Evolutionary conservation across 768 basidiomycete species (phyloP).

Genomic region (Suillus variegatus): DNA sequence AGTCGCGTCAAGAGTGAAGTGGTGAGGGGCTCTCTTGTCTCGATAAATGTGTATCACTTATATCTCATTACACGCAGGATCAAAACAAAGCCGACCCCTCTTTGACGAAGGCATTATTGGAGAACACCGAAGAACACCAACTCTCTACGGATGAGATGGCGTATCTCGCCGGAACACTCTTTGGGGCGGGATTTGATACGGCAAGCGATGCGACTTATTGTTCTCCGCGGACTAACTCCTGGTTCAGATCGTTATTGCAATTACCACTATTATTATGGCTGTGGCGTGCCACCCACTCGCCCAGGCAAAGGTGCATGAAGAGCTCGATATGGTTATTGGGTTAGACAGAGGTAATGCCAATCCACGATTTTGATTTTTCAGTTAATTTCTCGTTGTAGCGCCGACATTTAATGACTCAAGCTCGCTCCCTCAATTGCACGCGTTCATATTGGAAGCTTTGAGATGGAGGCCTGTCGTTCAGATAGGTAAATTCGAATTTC

Average conservation of each 20-base stretch:
- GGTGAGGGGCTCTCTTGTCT: slow-evolving; percentile 25
- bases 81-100: slow-evolving; percentile 20
- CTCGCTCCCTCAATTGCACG: slow-evolving; percentile 8
- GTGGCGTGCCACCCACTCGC: too few species aligned
- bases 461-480: too few species aligned
- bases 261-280: too few species aligned
- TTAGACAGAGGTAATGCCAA: not conserved
- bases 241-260: too few species aligned
- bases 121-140: slow-evolving; percentile 46
- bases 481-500: slow-evolving; percentile 20
- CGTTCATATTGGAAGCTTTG: too few species aligned
- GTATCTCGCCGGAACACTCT: not conserved
- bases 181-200: not conserved
- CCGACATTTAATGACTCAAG: not conserved
- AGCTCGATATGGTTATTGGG: too few species aligned
- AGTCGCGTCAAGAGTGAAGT: slow-evolving; percentile 42
- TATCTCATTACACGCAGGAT: slow-evolving; percentile 6
- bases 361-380: not conserved
- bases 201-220: too few species aligned
- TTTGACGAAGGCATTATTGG: slow-evolving; percentile 55
- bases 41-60: not conserved
- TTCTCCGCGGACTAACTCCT: too few species aligned
- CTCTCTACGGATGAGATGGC: slow-evolving; percentile 28
- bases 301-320: too few species aligned
- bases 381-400: not conserved